A percentile compares a stretch with the other conserved stretches of the same genome.
These are phyloP conservation scores for Aspergillus fischeri DNA, from an alignment of 2,329 filamentous ascomycete genomes.

Conservation along the genomic window DNA sequence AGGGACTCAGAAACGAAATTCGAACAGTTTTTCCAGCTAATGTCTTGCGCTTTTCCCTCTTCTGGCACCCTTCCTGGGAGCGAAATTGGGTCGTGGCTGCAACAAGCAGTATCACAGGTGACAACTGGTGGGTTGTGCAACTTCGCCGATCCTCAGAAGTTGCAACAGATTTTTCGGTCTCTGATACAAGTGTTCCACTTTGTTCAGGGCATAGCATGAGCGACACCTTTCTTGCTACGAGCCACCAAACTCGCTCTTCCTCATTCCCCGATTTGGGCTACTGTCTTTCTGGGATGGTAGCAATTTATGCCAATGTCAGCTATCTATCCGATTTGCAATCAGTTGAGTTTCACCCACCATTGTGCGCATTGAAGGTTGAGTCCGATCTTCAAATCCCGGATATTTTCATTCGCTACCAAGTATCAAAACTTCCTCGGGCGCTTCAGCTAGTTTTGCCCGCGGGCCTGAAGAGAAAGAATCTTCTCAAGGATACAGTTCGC, in stretches of 20 bases:
- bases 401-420: constrained; percentile 32
- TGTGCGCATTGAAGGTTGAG: constrained; percentile 29
- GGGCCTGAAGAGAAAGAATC: constrained; percentile 21
- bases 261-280: constrained; percentile 32
- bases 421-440: constrained; percentile 25
- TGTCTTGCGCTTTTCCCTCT: constrained; percentile 62
- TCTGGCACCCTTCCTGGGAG: constrained; percentile 68
- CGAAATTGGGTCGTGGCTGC: constrained; percentile 68
- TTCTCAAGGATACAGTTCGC: constrained; percentile 33
- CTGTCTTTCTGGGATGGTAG: constrained; percentile 33
- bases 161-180: constrained; percentile 6
- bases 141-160: constrained; percentile 18
- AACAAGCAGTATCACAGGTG: constrained; percentile 66
- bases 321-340: constrained; percentile 28
- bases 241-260: constrained; percentile 20
- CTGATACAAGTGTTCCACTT: constrained; percentile 11
- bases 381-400: constrained; percentile 30
- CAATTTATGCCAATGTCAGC: constrained; percentile 36
- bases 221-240: constrained; percentile 20
- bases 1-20: constrained; percentile 42
- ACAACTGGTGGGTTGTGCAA: constrained; percentile 71
- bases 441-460: constrained; percentile 27
- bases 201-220: constrained; percentile 29
- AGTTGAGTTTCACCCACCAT: constrained; percentile 25
- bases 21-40: constrained; percentile 61